Base-by-base conservation (phyloP, 805 yeast species). In the Wickerhamomyces ciferrii region DNA sequence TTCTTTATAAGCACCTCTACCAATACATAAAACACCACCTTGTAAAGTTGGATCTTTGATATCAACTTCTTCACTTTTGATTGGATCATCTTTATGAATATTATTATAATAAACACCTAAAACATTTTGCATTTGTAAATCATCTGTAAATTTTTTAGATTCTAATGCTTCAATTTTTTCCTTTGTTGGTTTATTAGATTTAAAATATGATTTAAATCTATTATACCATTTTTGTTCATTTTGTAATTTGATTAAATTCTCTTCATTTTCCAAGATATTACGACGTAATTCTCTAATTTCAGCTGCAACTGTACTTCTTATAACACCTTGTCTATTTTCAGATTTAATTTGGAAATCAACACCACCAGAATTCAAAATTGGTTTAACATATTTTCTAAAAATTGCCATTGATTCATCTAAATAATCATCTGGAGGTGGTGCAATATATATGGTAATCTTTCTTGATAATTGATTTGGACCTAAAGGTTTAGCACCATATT, bases 351-450 rank as follows among this genome's bases (percentile, higher is more conserved):
- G 94, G 58, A 76, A 90, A 65, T 92, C 97, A 21, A 91, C 67
- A 4, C 96, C 96, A 8, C 88, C 84, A 4, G 96, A 75, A 53
- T 84, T 87, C 53, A 92, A 68, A 2, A 91, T 74, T 1, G 99
- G 99, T 67, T 92, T 92, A 53, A 89, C 75, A 60, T 78, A 90
- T 44, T 83, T 79, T 53, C 88, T 77, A 72, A 91, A 88, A 45
- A 87, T 76, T 50, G 75, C 78, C 65, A 86, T 60, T 11, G 92
- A 80, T 47, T 81, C 84, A 38, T 83, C 94, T 42, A 92, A 67
- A 55, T 80, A 87, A 62, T 92, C 97, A 57, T 87, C 87, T 19
- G 99, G 98, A 9, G 98, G 97, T n/a, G 99, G 99, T 0, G 96
- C 96, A 47, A 91, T 76, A 62, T 83, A 91, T 2, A 94, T 81